Evolutionary conservation across 1,284 basidiomycete genomes (phyloP), one percentile per base, ranked within the genome.

Genomic region (Flammula alnicola): DNA sequence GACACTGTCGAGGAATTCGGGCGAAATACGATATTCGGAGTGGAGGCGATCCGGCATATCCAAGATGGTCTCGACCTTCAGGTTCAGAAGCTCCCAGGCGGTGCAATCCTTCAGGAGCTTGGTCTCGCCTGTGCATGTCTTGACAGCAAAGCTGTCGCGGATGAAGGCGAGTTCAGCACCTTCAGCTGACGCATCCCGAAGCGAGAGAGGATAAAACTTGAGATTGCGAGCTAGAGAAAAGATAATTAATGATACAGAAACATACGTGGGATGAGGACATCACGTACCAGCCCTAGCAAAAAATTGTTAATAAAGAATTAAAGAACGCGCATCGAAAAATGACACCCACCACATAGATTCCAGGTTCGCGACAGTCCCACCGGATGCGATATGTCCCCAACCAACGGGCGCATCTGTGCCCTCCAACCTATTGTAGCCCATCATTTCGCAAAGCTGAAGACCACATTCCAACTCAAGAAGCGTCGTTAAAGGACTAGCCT

Each of bases 361-460:
- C 45, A 77, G 45, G 49, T 79, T 79, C 1, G 76, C 76, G 7
- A 78, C 61, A 10, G 74, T 68, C 10, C 77, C 76, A 39, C 67
- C 76, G 32, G 67, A 71, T 5, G 74, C 66, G 38, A 78, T 72
- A 54, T 79, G 77, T 1, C 76, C 77, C 76, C 76, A 79, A 11
- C 59, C 62, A 5, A 46, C 47, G 2, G 60, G 62, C 10, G 22
- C 43, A 11, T 31, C 54, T 23, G 25, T 41, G 25, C 45, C 44
- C 1, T 49, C 38, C 16, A 43, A 52, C 6, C 35, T 31, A 36
- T 49, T 47, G 14, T 66, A 77, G 5, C 76, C 76, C 9, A 77
- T 50, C 70, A 78, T 71, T 31, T 65, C 58, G 53, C 69, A 76
- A 22, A 78, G 51, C 31, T 77, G 65, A 36, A 67, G 57, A 3